Evolutionary conservation across 768 basidiomycete genomes (phyloP), one percentile per base, ranked within the genome.

Genomic region (Boletus rufocinnamomeus): DNA sequence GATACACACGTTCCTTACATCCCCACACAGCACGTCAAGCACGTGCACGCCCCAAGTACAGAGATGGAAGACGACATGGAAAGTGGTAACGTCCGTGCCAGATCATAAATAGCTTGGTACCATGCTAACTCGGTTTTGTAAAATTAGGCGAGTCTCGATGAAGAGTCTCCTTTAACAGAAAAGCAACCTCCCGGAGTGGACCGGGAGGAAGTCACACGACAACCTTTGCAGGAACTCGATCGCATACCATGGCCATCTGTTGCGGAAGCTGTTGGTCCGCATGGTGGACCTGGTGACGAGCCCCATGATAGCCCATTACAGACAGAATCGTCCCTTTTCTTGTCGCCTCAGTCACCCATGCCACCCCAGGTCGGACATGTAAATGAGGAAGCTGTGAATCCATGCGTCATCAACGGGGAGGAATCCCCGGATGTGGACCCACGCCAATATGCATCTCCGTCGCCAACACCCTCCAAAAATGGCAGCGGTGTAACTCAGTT

Each of bases 391-490:
- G 10, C 9, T 19, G 14, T 7, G 25, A 34, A 54, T 8, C 9
- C 28, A 8, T 2, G 16, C 8, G 40, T 27, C 40, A 41, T n/a
- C 14, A 21, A 17, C 8, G 50, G 30, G 35, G 56, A 56, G n/a
- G 58, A 40, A 10, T 4, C 34, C 28, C n/a, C n/a, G n/a, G 55
- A 56, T n/a, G 44, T 34, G 10, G 52, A 23, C 23, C 7, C 8
- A 34, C 44, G 30, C 32, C 56, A 44, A 37, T 57, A 51, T 25
- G 14, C 56, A 17, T 56, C 59, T 4, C 69, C 72, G 19, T 73
- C 66, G 0, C 65, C 65, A 4, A 63, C 71, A 2, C 69, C 72
- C 1, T 71, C 71, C 0, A 69, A 74, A 38, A 69, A 64, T 19
- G 71, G 65, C 10, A 72, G 71, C 50, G 28, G 59, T 44, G 21